phyloP scores from a whole-genome alignment of 176 grass and related monocot species.

The Carex myosuroides region DNA sequence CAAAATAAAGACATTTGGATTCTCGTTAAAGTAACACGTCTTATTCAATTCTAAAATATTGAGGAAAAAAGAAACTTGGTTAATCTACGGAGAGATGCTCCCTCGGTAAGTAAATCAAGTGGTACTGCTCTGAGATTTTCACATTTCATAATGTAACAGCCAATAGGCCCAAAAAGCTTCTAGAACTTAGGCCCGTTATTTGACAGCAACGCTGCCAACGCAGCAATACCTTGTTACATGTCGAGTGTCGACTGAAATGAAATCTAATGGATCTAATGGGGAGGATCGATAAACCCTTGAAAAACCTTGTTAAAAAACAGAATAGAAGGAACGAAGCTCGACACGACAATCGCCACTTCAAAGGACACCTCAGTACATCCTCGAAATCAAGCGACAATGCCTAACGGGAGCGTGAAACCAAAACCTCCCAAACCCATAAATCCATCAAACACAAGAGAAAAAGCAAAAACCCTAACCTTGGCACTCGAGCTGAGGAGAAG shows the following conservation, averaged over 20 bases:
- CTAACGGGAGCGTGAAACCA: background rate
- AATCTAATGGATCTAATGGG: too few relatives aligned
- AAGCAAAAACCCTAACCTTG: background rate
- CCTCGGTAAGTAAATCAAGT: too few relatives aligned
- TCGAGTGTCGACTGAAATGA: too few relatives aligned
- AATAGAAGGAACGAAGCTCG: background rate
- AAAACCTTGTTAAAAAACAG: background rate
- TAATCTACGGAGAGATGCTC: too few relatives aligned
- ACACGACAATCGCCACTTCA: background rate
- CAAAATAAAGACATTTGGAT: too few relatives aligned
- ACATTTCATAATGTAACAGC: background rate
- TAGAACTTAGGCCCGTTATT: background rate
- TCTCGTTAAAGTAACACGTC: too few relatives aligned
- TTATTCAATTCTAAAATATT: too few relatives aligned
- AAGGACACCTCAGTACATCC: background rate
- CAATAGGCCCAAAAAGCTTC: background rate
- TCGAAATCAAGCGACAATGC: slow-evolving; percentile 6
- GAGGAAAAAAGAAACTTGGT: too few relatives aligned
- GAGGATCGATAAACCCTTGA: background rate
- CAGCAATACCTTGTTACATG: too few relatives aligned
- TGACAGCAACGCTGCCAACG: too few relatives aligned
- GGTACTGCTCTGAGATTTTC: too few relatives aligned
- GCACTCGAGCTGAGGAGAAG: slow-evolving; percentile 12
- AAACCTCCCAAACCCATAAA: slow-evolving; percentile 5
- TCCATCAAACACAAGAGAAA: slow-evolving; percentile 8